A percentile compares a stretch with the other conserved stretches of the same genome.
These are phyloP conservation scores for Rhodosporidiobolus odoratus DNA, from an alignment of 768 basidiomycete species.

Conservation along the genomic window DNA sequence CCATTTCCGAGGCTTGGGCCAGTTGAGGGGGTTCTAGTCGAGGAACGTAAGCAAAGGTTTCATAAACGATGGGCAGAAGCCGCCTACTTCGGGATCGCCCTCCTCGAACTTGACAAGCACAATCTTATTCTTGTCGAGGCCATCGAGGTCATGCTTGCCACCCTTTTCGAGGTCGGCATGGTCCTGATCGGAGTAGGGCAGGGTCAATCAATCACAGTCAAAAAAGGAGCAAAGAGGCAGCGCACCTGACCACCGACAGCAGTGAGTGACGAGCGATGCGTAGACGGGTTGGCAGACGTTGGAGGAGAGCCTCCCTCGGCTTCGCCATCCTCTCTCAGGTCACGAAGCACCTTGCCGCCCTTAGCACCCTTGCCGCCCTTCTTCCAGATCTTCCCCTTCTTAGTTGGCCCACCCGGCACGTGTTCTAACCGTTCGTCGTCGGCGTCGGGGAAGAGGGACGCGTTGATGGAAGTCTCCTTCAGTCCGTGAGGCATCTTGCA, in stretches of 20 bases:
- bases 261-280: constrained; percentile 28
- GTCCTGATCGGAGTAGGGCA: not conserved
- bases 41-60: not conserved
- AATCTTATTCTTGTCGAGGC: constrained; percentile 8
- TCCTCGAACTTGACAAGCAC: constrained; percentile 39
- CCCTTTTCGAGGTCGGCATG: constrained; percentile 2
- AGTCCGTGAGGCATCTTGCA: constrained; percentile 18
- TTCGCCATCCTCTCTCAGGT: constrained; percentile 15
- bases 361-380: constrained; percentile 9
- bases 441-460: constrained; percentile 27
- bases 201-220: not conserved
- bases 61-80: not conserved
- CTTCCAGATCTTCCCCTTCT: constrained; percentile 6
- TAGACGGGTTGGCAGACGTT: constrained; percentile 9
- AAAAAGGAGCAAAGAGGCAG: not conserved
- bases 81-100: constrained; percentile 34
- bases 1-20: constrained; percentile 22
- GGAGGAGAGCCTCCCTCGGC: not conserved
- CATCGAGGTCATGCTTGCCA: not conserved
- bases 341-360: not conserved
- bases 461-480: constrained; percentile 27
- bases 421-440: constrained; percentile 24
- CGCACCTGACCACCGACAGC: not conserved
- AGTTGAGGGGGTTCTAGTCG: constrained; percentile 25
- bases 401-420: not conserved